Base-by-base conservation (phyloP, 1,284 basidiomycete species). In the Naganishia sp. region DNA sequence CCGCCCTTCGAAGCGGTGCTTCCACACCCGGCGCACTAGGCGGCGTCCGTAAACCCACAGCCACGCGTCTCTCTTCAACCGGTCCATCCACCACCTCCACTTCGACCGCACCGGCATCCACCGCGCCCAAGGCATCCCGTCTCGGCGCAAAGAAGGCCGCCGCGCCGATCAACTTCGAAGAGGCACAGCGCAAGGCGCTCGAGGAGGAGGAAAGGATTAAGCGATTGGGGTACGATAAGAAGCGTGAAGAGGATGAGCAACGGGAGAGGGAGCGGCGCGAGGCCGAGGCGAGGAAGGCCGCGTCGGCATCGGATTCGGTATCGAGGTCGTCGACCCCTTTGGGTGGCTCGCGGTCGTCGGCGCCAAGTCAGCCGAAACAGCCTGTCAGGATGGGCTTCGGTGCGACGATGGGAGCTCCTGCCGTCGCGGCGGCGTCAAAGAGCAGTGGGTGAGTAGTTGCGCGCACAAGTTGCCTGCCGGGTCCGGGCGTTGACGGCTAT, bases 151-250 rank as follows among this genome's bases (percentile, higher is more conserved):
- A 90, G 75, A 94, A 92, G 77, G 82, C 82, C 5, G 83, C 89
- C 0, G 84, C 81, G 0, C 84, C 87, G 1, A 88, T 96, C 70
- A 88, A 96, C 79, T 97, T 96, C 76, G 94, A 89, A 53, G 91
- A 92, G 73, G 94, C 92, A 0, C 92, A 96, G 78, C 83, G 87
- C 39, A 90, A 90, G 72, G 94, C 94, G 0, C 75, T 84, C 23
- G 92, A 92, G 74, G 94, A 96, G 76, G 92, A 91, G 45, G 92
- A 94, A 79, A 83, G 92, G 65, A 86, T 92, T 76, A 90, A 90
- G 76, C 87, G 93, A 71, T 83, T 95, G 15, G 94, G 92, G 0
- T 94, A 94, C 74, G 91, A 94, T 76, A 85, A 90, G 35, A 85
- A 87, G 73, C 83, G 85, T 45, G 91, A 94, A 77, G 88, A 89